Percentiles rank a stretch among this genome's conserved stretches.
Conservation (phyloP, 2,329 filamentous ascomycete species). For the Xylaria digitata region DNA sequence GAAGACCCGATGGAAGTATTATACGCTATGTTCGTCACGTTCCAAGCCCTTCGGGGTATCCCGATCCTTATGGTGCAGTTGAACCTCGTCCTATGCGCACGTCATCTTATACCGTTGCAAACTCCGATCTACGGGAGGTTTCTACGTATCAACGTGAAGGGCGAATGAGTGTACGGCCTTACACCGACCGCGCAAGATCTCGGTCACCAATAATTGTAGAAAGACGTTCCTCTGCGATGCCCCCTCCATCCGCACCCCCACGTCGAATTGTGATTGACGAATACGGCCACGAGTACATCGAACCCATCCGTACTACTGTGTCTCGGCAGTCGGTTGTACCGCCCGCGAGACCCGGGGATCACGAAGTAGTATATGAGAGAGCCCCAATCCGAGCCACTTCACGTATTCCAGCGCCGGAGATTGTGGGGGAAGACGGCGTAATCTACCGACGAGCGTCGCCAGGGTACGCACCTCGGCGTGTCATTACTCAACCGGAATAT, state of each 20-base stretch:
- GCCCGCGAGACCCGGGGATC: constrained; percentile 57
- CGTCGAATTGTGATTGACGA: constrained; percentile 83
- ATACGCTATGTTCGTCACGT: constrained; percentile 54
- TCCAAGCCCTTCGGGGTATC: constrained; percentile 53
- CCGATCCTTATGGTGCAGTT: constrained; percentile 53
- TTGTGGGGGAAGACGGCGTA: constrained; percentile 62
- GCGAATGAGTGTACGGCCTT: constrained; percentile 62
- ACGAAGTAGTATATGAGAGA: constrained; percentile 75
- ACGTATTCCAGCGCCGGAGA: constrained; percentile 59
- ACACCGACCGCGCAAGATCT: constrained; percentile 61
- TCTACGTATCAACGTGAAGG: constrained; percentile 59
- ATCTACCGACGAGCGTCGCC: constrained; percentile 66
- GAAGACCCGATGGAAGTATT: constrained; percentile 47
- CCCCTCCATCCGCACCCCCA: constrained; percentile 62
- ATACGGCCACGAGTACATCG: constrained; percentile 81
- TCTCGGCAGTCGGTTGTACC: constrained; percentile 65
- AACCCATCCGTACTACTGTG: constrained; percentile 59
- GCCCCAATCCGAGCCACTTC: constrained; percentile 63
- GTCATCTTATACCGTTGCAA: constrained; percentile 56
- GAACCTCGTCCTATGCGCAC: constrained; percentile 55
- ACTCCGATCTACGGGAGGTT: constrained; percentile 56
- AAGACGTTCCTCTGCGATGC: constrained; percentile 61
- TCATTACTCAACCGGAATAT: constrained; percentile 73
- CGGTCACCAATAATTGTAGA: constrained; percentile 60
- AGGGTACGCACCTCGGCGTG: constrained; percentile 62